These are phyloP conservation scores for Neurospora tetraspora DNA, from an alignment of 495 filamentous ascomycete genomes.

Conservation along the genomic window DNA sequence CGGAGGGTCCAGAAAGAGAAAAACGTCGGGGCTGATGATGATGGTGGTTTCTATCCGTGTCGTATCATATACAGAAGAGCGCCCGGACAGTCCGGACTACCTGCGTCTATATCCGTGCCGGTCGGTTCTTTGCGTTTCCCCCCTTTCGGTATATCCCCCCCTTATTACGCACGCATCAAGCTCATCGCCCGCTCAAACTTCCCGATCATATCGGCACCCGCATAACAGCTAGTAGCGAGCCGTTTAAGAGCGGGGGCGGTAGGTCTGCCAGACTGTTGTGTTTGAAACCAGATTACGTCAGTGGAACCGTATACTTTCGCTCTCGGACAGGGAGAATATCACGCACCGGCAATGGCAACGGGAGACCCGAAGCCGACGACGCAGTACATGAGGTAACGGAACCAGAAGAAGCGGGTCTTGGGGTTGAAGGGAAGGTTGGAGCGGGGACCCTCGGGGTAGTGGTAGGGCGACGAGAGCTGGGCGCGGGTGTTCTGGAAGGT, in stretches of 20 bases:
- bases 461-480: slow-evolving; percentile 82
- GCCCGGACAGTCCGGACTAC: neutral
- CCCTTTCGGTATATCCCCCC: neutral
- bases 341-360: slow-evolving; percentile 75
- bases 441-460: slow-evolving; percentile 94
- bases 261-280: slow-evolving; percentile 71
- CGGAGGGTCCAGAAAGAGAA: slow-evolving; percentile 3
- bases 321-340: slow-evolving; percentile 7
- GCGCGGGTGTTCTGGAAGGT: slow-evolving; percentile 86
- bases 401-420: slow-evolving; percentile 68
- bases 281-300: neutral
- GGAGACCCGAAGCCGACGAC: slow-evolving; percentile 68
- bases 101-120: neutral
- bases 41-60: slow-evolving; percentile 13
- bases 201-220: neutral
- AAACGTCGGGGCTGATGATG: slow-evolving; percentile 5
- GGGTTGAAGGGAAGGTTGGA: slow-evolving; percentile 96
- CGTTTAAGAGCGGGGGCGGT: slow-evolving; percentile 48
- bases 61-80: slow-evolving; percentile 20
- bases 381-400: slow-evolving; percentile 77
- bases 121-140: neutral
- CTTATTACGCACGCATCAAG: neutral
- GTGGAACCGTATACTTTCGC: neutral
- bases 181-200: neutral
- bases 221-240: slow-evolving; percentile 6